A percentile compares a stretch with the other conserved stretches of the same genome.
Conservation (phyloP, 2,329 filamentous ascomycete species). For the Aspergillus fischeri region DNA sequence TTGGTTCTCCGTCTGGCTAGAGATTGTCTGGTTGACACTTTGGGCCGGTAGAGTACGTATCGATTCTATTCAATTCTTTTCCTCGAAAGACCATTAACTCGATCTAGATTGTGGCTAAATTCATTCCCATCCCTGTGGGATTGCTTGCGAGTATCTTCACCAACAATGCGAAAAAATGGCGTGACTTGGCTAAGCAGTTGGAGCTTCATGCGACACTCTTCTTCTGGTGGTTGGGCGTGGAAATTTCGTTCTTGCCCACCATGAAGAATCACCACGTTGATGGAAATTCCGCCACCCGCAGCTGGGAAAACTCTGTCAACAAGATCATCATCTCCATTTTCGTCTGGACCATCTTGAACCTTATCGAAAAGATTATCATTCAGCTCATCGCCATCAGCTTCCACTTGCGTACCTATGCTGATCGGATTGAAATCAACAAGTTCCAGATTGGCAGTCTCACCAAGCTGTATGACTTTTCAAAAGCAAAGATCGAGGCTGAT, state of each 20-base stretch:
- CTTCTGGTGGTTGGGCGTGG: conserved; percentile 84
- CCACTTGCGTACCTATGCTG: conserved; percentile 83
- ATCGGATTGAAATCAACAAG: conserved; percentile 88
- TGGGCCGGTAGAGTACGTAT: conserved; percentile 65
- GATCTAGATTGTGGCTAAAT: conserved; percentile 57
- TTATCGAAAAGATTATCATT: conserved; percentile 87
- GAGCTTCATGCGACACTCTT: conserved; percentile 84
- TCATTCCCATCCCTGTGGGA: conserved; percentile 58
- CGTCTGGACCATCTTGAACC: conserved; percentile 73
- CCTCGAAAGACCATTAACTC: background rate
- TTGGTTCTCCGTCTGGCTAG: conserved; percentile 95
- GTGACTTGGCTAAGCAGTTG: conserved; percentile 77
- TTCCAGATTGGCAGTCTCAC: conserved; percentile 70
- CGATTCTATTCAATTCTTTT: background rate
- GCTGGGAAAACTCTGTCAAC: conserved; percentile 75
- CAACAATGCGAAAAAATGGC: conserved; percentile 89
- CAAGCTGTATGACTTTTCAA: conserved; percentile 63
- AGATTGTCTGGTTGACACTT: conserved; percentile 86
- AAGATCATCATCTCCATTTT: conserved; percentile 86
- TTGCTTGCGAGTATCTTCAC: conserved; percentile 70
- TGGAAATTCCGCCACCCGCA: conserved; percentile 48
- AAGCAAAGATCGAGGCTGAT: conserved; percentile 61
- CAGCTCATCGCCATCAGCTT: conserved; percentile 94
- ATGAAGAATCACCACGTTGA: conserved; percentile 63
- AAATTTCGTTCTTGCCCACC: conserved; percentile 80